Conservation (phyloP, 805 yeast species). For the Wickerhamiella galacta region DNA sequence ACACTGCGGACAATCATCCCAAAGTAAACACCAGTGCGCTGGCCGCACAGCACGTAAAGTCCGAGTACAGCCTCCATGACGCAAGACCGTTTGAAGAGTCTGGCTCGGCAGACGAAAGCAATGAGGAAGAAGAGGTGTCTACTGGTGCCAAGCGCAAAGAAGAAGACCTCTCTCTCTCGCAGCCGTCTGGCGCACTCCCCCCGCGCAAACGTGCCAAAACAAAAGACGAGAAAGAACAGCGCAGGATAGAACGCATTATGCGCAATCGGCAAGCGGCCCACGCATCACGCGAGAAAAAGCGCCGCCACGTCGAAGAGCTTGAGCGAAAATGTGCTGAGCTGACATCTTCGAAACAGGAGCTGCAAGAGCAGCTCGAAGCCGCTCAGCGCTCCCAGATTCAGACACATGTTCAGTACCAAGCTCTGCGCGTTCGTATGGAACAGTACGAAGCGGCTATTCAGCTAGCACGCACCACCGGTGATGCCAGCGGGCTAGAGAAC, state of each 20-base stretch:
- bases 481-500: conserved; percentile 8
- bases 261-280: conserved; percentile 96
- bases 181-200: conserved; percentile 40
- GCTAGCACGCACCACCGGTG: conserved; percentile 13
- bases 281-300: conserved; percentile 90
- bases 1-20: conserved; percentile 3
- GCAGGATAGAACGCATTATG: conserved; percentile 80
- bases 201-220: conserved; percentile 96
- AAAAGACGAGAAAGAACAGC: conserved; percentile 90
- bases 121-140: neutral
- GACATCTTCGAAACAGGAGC: conserved; percentile 15
- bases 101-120: neutral
- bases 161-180: conserved; percentile 19
- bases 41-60: conserved; percentile 1
- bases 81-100: conserved; percentile 1
- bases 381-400: conserved; percentile 9
- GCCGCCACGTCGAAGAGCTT: conserved; percentile 74
- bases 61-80: neutral
- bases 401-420: conserved; percentile 6
- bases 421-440: conserved; percentile 10
- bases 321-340: conserved; percentile 34
- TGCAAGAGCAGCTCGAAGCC: conserved; percentile 11
- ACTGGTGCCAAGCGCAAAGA: conserved; percentile 17
- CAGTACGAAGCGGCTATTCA: conserved; percentile 13
- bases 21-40: conserved; percentile 5